Percentiles rank a stretch among this genome's conserved stretches.
phyloP scores from a whole-genome alignment of 2,329 filamentous ascomycete genomes.

The Ophiocordyceps unilateralis region DNA sequence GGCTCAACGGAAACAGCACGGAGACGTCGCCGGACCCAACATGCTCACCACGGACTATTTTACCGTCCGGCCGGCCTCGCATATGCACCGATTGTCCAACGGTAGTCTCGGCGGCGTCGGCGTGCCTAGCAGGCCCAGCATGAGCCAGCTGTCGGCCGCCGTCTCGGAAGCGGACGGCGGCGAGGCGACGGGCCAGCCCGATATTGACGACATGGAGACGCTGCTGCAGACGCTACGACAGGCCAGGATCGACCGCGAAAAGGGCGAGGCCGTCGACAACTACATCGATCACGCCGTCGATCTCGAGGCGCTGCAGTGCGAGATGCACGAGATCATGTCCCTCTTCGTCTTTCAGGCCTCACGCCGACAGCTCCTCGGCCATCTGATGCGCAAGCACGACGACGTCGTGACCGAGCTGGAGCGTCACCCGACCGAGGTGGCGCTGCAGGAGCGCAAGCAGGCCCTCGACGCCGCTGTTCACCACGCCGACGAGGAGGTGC shows the following conservation, averaged over 20 bases:
- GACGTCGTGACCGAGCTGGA: conserved; percentile 21
- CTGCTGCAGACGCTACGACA: conserved; percentile 51
- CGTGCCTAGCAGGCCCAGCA: conserved; percentile 18
- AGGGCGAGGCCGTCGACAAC: conserved; percentile 63
- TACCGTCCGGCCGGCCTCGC: conserved; percentile 44
- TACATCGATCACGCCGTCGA: conserved; percentile 72
- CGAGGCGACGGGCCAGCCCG: conserved; percentile 35
- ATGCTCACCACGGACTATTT: conserved; percentile 67
- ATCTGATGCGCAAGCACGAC: conserved; percentile 42
- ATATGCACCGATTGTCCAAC: conserved; percentile 13
- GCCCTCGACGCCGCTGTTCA: conserved; percentile 59
- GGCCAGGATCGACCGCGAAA: conserved; percentile 76
- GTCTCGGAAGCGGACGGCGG: conserved; percentile 20
- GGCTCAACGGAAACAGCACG: conserved; percentile 35
- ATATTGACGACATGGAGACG: conserved; percentile 45
- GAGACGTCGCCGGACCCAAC: conserved; percentile 36
- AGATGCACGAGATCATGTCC: conserved; percentile 74
- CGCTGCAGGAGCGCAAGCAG: conserved; percentile 30
- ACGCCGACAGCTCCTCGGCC: conserved; percentile 55
- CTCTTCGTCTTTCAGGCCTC: conserved; percentile 83
- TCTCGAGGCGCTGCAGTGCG: conserved; percentile 53
- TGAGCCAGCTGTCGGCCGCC: conserved; percentile 22
- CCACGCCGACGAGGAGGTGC: conserved; percentile 66
- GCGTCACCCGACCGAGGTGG: conserved; percentile 12
- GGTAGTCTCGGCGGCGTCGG: conserved; percentile 17